Evolutionary conservation across 257 asterid genomes (phyloP), one percentile per base, ranked within the genome.

Genomic region (Voacanga thouarsii): DNA sequence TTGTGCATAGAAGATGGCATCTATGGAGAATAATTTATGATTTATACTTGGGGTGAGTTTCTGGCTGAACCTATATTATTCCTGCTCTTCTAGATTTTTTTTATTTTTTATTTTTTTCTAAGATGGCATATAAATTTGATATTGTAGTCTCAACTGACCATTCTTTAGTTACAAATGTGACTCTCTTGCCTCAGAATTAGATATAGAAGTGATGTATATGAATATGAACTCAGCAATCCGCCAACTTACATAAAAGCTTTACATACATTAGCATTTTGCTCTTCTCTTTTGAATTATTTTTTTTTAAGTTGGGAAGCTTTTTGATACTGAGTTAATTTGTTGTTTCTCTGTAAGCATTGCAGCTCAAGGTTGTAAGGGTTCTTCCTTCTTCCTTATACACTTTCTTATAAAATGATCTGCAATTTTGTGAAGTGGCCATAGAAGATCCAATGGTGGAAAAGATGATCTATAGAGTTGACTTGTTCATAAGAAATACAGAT

Each of bases 1-100:
- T 95, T 75, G 99, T 95, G 81, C 99, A 95, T 84, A 86, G 93
- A 86, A 90, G 99, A 87, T 95, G 99, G 98, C 99, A 95, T 91
- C 94, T 95, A 63, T 95, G 99, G 99, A 91, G 87, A 87, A 90
- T 98, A 89, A 87, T 88, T 77, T 90, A 95, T 85, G 98, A 95
- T 87, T 83, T 95, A 80, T 95, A 95, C 84, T 84, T 95, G 89
- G 15, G n/a, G n/a, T n/a, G n/a, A n/a, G n/a, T n/a, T n/a, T n/a
- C n/a, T n/a, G n/a, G n/a, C n/a, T n/a, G n/a, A 56, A 26, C 61
- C 57, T 67, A 21, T 63, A 45, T 47, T 47, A 71, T 23, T 61
- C 37, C 16, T 51, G 75, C 7, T 50, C 24, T 55, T 80, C 7
- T 57, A 10, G 51, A 68, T 67, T 7, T 44, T 10, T 21, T 1